Conservation (phyloP, 805 yeast species). For the Scheffersomyces ergatensis region DNA sequence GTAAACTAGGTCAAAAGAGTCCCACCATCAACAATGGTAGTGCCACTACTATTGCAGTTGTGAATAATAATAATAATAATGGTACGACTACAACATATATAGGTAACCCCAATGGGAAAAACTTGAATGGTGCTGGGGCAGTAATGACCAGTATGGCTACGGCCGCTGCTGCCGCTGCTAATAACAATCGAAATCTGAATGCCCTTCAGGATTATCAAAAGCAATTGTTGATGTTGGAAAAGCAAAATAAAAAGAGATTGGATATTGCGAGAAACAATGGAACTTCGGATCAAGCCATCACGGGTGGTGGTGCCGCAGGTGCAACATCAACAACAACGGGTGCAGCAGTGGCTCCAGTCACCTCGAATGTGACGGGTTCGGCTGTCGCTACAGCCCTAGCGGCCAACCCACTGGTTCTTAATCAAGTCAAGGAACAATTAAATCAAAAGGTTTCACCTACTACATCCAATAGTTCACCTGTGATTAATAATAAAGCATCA, state of each 20-base stretch:
- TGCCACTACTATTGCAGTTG: background rate
- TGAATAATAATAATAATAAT: constrained; percentile 6
- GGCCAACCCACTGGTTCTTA: constrained; percentile 8
- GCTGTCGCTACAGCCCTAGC: constrained; percentile 6
- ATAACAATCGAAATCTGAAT: constrained; percentile 33
- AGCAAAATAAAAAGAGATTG: constrained; percentile 69
- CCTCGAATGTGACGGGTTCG: constrained; percentile 9
- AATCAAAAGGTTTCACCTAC: constrained; percentile 22
- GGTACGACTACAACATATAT: constrained; percentile 15
- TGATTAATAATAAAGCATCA: constrained; percentile 30
- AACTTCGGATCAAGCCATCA: constrained; percentile 12
- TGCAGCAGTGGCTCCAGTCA: constrained; percentile 6
- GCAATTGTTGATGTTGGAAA: constrained; percentile 72
- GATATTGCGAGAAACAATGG: constrained; percentile 47
- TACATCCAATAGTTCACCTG: constrained; percentile 30
- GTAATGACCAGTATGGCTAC: constrained; percentile 1
- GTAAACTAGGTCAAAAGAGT: background rate
- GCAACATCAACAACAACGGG: constrained; percentile 3
- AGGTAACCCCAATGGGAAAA: constrained; percentile 12
- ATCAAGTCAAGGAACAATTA: constrained; percentile 5
- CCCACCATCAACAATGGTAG: background rate
- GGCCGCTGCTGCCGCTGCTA: constrained; percentile 7
- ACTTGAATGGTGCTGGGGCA: background rate
- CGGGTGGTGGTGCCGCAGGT: constrained; percentile 8
- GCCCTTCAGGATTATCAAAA: constrained; percentile 82